phyloP scores from a whole-genome alignment of 2,329 filamentous ascomycete genomes.

The Trichoderma polysporum region DNA sequence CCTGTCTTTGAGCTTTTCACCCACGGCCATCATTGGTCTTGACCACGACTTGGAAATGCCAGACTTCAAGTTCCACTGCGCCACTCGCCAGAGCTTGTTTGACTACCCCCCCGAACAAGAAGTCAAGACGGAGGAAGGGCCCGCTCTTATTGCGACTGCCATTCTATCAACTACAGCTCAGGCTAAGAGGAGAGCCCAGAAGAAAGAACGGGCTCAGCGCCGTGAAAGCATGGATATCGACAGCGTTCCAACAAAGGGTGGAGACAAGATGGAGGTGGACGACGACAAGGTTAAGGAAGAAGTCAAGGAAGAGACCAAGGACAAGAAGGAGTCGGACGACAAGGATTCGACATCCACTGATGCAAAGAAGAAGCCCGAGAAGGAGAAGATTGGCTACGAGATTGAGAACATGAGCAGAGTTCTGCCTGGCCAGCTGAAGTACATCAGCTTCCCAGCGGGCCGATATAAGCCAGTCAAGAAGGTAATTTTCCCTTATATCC shows the following conservation, averaged over 20 bases:
- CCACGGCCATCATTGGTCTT: slow-evolving; percentile 91
- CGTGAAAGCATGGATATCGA: slow-evolving; percentile 97
- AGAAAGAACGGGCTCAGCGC: slow-evolving; percentile 86
- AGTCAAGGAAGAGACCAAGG: slow-evolving; percentile 47
- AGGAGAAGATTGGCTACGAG: slow-evolving; percentile 95
- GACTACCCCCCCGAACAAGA: slow-evolving; percentile 98
- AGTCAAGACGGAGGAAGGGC: slow-evolving; percentile 89
- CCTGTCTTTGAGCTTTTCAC: slow-evolving; percentile 92
- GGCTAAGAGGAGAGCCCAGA: slow-evolving; percentile 89
- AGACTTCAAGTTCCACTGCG: slow-evolving; percentile 92
- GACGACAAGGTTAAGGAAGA: slow-evolving; percentile 64
- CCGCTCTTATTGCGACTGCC: slow-evolving; percentile 90
- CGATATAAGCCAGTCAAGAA: slow-evolving; percentile 90
- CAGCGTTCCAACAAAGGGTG: slow-evolving; percentile 59
- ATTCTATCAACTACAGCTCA: slow-evolving; percentile 96
- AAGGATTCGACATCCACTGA: slow-evolving; percentile 58
- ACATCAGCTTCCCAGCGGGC: slow-evolving; percentile 85
- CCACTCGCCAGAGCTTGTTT: slow-evolving; percentile 90
- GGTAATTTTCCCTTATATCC: slow-evolving; percentile 50
- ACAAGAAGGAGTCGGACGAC: slow-evolving; percentile 61
- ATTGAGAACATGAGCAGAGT: slow-evolving; percentile 97
- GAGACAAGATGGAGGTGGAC: slow-evolving; percentile 88
- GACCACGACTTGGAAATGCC: slow-evolving; percentile 93
- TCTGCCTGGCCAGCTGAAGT: slow-evolving; percentile 88
- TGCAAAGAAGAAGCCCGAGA: slow-evolving; percentile 85